A percentile compares a stretch with the other conserved stretches of the same genome.
These are phyloP conservation scores for Colletotrichum sp. DNA, from an alignment of 2,329 filamentous ascomycete species.

Conservation along the genomic window DNA sequence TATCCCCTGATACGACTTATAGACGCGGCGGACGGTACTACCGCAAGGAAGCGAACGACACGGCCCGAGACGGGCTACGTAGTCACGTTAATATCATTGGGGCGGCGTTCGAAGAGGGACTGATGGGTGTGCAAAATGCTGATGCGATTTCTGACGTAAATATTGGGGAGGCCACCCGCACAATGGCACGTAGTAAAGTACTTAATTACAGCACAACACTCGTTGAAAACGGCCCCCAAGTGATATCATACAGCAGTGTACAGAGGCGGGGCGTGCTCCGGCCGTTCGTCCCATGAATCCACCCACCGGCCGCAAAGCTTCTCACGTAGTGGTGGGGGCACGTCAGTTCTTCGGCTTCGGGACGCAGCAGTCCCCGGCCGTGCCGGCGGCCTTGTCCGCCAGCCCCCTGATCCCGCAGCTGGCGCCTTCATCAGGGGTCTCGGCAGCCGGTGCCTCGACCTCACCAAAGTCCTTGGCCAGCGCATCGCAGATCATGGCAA, in stretches of 20 bases:
- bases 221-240: not conserved
- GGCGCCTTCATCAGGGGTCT: slow-evolving; percentile 24
- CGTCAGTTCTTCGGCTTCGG: slow-evolving; percentile 47
- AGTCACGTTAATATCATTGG: slow-evolving; percentile 22
- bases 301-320: not conserved
- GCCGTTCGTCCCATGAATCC: not conserved
- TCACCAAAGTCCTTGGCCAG: slow-evolving; percentile 64
- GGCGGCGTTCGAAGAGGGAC: slow-evolving; percentile 21
- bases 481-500: slow-evolving; percentile 68
- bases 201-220: slow-evolving; percentile 11
- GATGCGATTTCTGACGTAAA: slow-evolving; percentile 14
- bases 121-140: slow-evolving; percentile 6
- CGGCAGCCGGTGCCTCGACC: slow-evolving; percentile 31
- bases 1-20: slow-evolving; percentile 9
- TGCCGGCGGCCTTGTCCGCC: slow-evolving; percentile 48
- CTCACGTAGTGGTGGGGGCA: not conserved
- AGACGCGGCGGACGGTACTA: slow-evolving; percentile 3
- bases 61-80: not conserved
- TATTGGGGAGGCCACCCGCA: slow-evolving; percentile 12
- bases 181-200: slow-evolving; percentile 21
- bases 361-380: slow-evolving; percentile 60
- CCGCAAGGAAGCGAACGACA: slow-evolving; percentile 13
- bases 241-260: not conserved
- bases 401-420: slow-evolving; percentile 46
- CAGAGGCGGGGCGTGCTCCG: not conserved